These are phyloP conservation scores for Nemania bipapillata DNA, from an alignment of 2,329 filamentous ascomycete genomes.

Conservation along the genomic window DNA sequence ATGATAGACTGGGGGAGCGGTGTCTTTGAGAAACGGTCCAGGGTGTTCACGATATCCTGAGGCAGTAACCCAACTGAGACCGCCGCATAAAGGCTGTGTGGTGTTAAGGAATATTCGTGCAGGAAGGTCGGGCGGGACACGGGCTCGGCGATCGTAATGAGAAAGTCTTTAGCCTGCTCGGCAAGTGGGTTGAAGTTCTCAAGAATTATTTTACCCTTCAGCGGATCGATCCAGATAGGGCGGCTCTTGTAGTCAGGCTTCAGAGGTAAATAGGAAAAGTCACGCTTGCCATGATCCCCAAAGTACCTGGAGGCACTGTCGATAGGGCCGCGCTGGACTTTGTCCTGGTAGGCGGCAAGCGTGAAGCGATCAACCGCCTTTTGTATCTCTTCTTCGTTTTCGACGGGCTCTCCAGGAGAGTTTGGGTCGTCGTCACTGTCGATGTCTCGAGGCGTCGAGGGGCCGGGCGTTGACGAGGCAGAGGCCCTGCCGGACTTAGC, in stretches of 20 bases:
- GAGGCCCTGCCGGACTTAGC: slow-evolving; percentile 68
- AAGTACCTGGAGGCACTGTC: slow-evolving; percentile 59
- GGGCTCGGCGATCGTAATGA: slow-evolving; percentile 95
- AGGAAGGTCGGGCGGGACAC: slow-evolving; percentile 88
- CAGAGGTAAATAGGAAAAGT: slow-evolving; percentile 83
- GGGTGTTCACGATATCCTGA: slow-evolving; percentile 86
- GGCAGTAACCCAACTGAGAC: slow-evolving; percentile 93
- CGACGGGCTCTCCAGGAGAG: slow-evolving; percentile 57
- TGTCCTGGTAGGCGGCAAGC: slow-evolving; percentile 62
- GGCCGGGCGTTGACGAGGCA: slow-evolving; percentile 69
- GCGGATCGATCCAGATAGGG: slow-evolving; percentile 92
- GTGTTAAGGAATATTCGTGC: slow-evolving; percentile 92
- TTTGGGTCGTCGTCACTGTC: slow-evolving; percentile 61
- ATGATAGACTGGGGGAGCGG: slow-evolving; percentile 83
- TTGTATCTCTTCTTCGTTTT: slow-evolving; percentile 65
- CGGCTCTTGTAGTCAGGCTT: slow-evolving; percentile 91
- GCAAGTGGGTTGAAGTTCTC: slow-evolving; percentile 94
- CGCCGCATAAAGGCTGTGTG: slow-evolving; percentile 93
- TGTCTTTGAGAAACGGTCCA: slow-evolving; percentile 90
- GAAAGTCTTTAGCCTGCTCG: slow-evolving; percentile 87
- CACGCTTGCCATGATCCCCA: slow-evolving; percentile 60
- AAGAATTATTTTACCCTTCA: slow-evolving; percentile 85
- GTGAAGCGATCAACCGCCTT: slow-evolving; percentile 71
- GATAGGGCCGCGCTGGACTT: slow-evolving; percentile 54
- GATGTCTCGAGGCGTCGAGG: slow-evolving; percentile 68